A percentile compares a stretch with the other conserved stretches of the same genome.
phyloP scores from a whole-genome alignment of 768 basidiomycete species.

The Tricholoma matsutake region DNA sequence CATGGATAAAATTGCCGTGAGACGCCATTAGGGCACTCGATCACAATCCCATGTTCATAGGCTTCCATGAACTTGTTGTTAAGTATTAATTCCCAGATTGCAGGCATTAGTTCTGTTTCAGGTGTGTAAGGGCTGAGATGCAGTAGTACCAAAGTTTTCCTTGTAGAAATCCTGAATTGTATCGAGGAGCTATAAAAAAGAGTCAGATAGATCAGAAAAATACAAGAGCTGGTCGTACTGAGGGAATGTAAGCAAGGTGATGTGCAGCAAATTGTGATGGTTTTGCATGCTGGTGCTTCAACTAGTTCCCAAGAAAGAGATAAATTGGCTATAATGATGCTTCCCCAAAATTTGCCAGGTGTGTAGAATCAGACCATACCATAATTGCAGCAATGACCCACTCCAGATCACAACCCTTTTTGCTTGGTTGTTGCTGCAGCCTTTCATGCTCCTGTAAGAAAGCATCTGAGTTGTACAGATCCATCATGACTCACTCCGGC shows the following conservation, averaged over 20 bases:
- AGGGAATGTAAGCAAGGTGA: constrained; percentile 27
- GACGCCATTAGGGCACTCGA: constrained; percentile 20
- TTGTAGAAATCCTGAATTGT: constrained; percentile 8
- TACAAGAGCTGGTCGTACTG: constrained; percentile 19
- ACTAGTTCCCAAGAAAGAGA: constrained; percentile 29
- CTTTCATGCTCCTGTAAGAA: constrained; percentile 16
- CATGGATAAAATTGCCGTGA: constrained; percentile 21
- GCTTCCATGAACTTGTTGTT: constrained; percentile 23
- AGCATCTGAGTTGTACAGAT: constrained; percentile 15
- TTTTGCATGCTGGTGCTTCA: constrained; percentile 28
- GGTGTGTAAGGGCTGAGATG: constrained; percentile 13
- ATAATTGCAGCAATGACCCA: not conserved
- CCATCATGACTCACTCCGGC: not conserved
- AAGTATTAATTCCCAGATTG: constrained; percentile 21
- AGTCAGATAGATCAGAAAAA: not conserved
- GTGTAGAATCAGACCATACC: constrained; percentile 28
- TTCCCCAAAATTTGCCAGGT: constrained; percentile 25
- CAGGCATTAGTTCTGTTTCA: constrained; percentile 27
- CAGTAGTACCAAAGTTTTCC: not conserved
- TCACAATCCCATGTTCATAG: constrained; percentile 21
- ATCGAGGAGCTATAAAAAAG: constrained; percentile 8
- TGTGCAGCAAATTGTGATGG: constrained; percentile 18
- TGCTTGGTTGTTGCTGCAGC: constrained; percentile 8
- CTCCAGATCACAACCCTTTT: constrained; percentile 1
- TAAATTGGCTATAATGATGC: constrained; percentile 16